Percentiles rank a stretch among this genome's conserved stretches.
These are phyloP conservation scores for Trichoderma sp. DNA, from an alignment of 2,329 filamentous ascomycete species.

Conservation along the genomic window DNA sequence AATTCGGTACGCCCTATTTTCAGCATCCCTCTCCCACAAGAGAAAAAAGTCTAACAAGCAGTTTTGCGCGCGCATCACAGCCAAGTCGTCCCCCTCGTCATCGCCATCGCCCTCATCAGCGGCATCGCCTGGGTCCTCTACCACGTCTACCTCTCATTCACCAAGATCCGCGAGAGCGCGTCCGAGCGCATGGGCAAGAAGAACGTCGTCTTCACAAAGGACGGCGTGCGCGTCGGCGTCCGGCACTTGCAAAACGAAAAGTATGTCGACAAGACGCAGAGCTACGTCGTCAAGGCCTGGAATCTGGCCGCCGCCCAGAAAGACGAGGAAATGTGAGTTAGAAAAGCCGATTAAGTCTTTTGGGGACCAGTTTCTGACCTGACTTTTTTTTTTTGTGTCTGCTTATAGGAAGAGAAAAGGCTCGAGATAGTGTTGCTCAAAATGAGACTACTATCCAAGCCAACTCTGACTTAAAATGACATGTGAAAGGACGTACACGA, in stretches of 20 bases:
- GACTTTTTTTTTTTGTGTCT: background rate
- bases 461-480: background rate
- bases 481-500: background rate
- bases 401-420: conserved; percentile 12
- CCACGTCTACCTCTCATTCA: conserved; percentile 70
- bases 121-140: conserved; percentile 68
- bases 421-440: background rate
- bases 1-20: conserved; percentile 4
- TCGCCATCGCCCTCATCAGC: conserved; percentile 66
- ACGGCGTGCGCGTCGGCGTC: conserved; percentile 72
- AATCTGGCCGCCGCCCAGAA: conserved; percentile 51
- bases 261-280: conserved; percentile 75
- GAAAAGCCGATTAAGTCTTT: background rate
- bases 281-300: conserved; percentile 68
- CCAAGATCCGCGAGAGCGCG: conserved; percentile 67
- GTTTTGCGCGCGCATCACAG: conserved; percentile 40
- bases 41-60: background rate
- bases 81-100: conserved; percentile 67
- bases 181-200: conserved; percentile 73
- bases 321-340: conserved; percentile 33
- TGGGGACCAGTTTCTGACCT: background rate
- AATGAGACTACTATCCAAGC: background rate
- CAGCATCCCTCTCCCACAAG: background rate
- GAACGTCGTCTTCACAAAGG: conserved; percentile 75
- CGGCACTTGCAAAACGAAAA: conserved; percentile 70